These are phyloP conservation scores for Areca catechu DNA, from an alignment of 176 grass and related monocot genomes.

Conservation along the genomic window DNA sequence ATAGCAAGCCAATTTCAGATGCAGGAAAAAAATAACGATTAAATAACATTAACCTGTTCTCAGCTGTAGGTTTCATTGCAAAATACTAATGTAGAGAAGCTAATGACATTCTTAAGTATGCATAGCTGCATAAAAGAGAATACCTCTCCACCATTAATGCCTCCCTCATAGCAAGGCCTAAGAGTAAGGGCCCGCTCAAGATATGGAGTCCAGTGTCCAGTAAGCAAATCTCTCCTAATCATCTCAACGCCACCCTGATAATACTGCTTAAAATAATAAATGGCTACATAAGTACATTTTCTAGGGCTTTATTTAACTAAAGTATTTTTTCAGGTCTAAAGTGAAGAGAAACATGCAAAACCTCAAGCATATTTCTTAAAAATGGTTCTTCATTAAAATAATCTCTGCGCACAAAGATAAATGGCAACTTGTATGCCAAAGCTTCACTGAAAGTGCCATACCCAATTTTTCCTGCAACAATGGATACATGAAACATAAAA, in stretches of 20 bases:
- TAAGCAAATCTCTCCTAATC: slow-evolving; percentile 95
- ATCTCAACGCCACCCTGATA: slow-evolving; percentile 97
- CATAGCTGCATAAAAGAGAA: neutral
- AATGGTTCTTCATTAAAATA: slow-evolving; percentile 99
- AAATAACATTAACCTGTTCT: too few species aligned
- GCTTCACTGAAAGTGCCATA: slow-evolving; percentile 95
- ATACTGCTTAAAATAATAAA: slow-evolving; percentile 46
- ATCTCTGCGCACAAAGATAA: slow-evolving; percentile 92
- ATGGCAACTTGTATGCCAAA: slow-evolving; percentile 92
- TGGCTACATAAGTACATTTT: neutral
- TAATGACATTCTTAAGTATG: too few species aligned
- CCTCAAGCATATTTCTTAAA: slow-evolving; percentile 98
- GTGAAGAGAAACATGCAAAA: slow-evolving; percentile 29
- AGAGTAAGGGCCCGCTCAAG: slow-evolving; percentile 75
- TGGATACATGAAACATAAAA: neutral
- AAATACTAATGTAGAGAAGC: too few species aligned
- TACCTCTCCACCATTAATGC: slow-evolving; percentile 85
- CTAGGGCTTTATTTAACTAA: neutral
- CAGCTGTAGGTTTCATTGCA: too few species aligned
- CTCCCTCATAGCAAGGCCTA: slow-evolving; percentile 67
- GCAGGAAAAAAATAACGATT: too few species aligned
- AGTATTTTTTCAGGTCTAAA: neutral
- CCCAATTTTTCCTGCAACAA: slow-evolving; percentile 85
- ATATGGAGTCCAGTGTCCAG: slow-evolving; percentile 95
- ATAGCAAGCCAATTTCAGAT: too few species aligned